These are phyloP conservation scores for Saccharomycopsis fermentans DNA, from an alignment of 805 yeast species.

Conservation along the genomic window DNA sequence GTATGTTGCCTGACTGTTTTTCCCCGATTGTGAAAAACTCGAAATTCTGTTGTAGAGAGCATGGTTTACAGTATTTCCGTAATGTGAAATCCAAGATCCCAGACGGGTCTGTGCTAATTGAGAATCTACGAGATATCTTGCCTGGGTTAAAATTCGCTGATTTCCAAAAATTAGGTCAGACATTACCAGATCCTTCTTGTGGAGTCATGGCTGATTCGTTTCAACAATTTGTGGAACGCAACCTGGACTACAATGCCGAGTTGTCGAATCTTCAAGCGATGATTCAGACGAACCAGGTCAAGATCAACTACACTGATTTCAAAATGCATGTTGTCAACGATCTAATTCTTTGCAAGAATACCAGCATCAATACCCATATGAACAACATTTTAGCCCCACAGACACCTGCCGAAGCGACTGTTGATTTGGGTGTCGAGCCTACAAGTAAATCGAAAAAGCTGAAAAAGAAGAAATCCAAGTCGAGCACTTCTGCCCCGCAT, in stretches of 20 bases:
- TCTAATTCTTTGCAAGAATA: not conserved
- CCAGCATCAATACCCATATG: not conserved
- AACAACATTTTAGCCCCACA: not conserved
- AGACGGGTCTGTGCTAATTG: not conserved
- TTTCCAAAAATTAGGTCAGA: not conserved
- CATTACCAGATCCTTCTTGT: not conserved
- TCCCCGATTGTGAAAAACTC: conserved; percentile 42
- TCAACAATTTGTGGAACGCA: conserved; percentile 5
- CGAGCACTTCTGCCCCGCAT: not conserved
- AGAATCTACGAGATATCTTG: not conserved
- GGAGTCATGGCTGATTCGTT: not conserved
- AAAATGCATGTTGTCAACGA: not conserved
- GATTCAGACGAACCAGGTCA: not conserved
- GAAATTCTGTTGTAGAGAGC: conserved; percentile 68
- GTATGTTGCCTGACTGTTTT: conserved; percentile 50
- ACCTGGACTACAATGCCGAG: conserved; percentile 9
- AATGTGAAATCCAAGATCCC: conserved; percentile 20
- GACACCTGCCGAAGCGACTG: too few relatives aligned
- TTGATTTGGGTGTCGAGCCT: too few relatives aligned
- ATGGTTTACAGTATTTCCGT: conserved; percentile 42
- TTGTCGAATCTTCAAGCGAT: conserved; percentile 3
- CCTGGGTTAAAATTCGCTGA: not conserved
- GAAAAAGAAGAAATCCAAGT: not conserved
- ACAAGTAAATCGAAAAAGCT: not conserved
- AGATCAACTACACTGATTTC: not conserved